Evolutionary conservation across 805 yeast species (phyloP), one percentile per base, ranked within the genome.

Genomic region (Candida coquimbonensis): DNA sequence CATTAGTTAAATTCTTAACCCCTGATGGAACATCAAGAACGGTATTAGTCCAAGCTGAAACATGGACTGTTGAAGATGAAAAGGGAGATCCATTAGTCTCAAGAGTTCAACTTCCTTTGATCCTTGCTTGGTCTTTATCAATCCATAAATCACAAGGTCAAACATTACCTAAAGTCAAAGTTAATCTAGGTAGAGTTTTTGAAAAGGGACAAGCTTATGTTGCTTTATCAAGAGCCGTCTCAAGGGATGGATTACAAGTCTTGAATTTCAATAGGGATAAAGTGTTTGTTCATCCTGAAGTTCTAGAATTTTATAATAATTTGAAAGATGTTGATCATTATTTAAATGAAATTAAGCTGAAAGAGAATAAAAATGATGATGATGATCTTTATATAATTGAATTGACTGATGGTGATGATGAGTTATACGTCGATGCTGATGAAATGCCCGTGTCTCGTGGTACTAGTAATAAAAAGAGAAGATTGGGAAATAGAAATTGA

Each of bases 91-190:
- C 83, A 0, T 53, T 87, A 13, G 96, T 87, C 1, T 72, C 83
- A 2, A 71, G 97, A 55, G 70, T 73, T 0, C 99, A 93, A 59
- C 54, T 93, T 2, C 99, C 99, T 0, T 66, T 93, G 44, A 81
- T 91, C 55, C 68, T 90, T n/a, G 96, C 99, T 0, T 93, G 98
- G 97, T 89, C 99, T 0, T 65, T 93, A 38, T 89, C 97, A 0
- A 90, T 93, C 39, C 99, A 93, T 61, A 91, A 93, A 66, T 81
- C 97, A 0, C 99, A 91, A 62, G 99, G 99, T 1, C 90, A 91
- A 64, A 86, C 98, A 0, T 64, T 89, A 38, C 80, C 83, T 5
- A 72, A 77, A 45, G 89, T 87, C 5, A 75, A 75, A 50, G 96
- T 91, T 7, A 95, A 93, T 61, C 71, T 91, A 49, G 70, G 74